Conservation (phyloP, 768 basidiomycete species). For the Kwoniella sp. region DNA sequence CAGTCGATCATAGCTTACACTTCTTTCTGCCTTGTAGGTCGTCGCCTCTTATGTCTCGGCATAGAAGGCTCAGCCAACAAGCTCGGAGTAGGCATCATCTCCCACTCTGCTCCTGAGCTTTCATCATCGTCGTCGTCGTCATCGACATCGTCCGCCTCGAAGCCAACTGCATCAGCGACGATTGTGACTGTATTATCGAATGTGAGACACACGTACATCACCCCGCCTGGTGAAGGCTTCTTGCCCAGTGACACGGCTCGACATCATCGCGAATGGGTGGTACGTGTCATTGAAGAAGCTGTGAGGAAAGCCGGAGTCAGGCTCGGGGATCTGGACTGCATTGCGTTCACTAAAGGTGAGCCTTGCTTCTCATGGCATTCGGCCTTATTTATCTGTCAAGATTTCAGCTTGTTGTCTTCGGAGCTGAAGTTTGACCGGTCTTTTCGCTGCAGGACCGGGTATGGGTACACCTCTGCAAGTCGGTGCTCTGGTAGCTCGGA, state of each 20-base stretch:
- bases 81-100: constrained; percentile 88
- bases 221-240: constrained; percentile 97
- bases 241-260: constrained; percentile 92
- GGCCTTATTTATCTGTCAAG: background rate
- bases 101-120: constrained; percentile 63
- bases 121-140: constrained; percentile 5
- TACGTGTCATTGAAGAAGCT: constrained; percentile 77
- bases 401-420: background rate
- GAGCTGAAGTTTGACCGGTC: background rate
- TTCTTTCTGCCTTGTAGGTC: constrained; percentile 28
- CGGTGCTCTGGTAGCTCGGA: constrained; percentile 89
- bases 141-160: too few species aligned
- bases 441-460: constrained; percentile 73
- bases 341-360: constrained; percentile 94
- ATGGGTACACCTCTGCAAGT: constrained; percentile 98
- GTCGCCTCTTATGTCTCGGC: constrained; percentile 73
- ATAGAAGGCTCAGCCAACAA: constrained; percentile 99
- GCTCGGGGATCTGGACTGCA: constrained; percentile 83
- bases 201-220: constrained; percentile 96
- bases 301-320: constrained; percentile 68
- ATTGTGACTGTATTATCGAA: constrained; percentile 81
- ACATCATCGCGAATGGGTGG: constrained; percentile 92
- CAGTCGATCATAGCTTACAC: too few species aligned
- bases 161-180: constrained; percentile 24
- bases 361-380: too few species aligned